Evolutionary conservation across 116 monocot species (phyloP), one percentile per base, ranked within the genome.

Genomic region (Papilionanthe hybrid): DNA sequence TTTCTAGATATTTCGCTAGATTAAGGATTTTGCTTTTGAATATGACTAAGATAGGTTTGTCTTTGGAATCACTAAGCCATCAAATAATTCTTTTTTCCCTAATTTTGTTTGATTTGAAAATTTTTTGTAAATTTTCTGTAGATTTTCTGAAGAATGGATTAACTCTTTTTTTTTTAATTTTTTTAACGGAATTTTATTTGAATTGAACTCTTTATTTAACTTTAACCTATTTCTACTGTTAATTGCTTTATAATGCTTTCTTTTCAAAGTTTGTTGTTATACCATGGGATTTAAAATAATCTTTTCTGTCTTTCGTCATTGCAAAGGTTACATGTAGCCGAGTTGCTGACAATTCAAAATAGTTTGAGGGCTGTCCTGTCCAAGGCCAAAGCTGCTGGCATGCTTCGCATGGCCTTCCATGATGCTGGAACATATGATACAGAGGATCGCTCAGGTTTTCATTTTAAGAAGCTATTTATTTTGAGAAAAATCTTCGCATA

Each of bases 401-500:
- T 94, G 44, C 96, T 96, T 73, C 90, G 96, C 55, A 78, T 96
- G 89, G 92, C 78, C 79, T 96, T 96, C 85, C 94, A 96, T 84
- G 96, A 96, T 86, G 96, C 96, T 49, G 96, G 96, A 79, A 94
- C 96, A 65, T 96, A 89, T 76, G 91, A 94, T 85, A 69, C 86
- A 29, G 83, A 84, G 63, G 89, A 89, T 20, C 86, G 84, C 49
- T 84, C 92, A 91, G 94, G 94, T 94, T 77, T 50, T 71, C 27
- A 37, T 32, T 15, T 65, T 65, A 65, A 25, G 23, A 65, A 25
- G 20, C 29, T 55, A 12, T n/a, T 29, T 68, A 30, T 27, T 67
- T 56, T 41, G 15, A 42, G 20, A 55, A 27, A 42, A 30, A 11
- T 23, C 27, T 80, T 42, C 3, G 53, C 41, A 22, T 69, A 44